Evolutionary conservation across 2,329 filamentous ascomycete species (phyloP).

Genomic region (Esteya vermicola): DNA sequence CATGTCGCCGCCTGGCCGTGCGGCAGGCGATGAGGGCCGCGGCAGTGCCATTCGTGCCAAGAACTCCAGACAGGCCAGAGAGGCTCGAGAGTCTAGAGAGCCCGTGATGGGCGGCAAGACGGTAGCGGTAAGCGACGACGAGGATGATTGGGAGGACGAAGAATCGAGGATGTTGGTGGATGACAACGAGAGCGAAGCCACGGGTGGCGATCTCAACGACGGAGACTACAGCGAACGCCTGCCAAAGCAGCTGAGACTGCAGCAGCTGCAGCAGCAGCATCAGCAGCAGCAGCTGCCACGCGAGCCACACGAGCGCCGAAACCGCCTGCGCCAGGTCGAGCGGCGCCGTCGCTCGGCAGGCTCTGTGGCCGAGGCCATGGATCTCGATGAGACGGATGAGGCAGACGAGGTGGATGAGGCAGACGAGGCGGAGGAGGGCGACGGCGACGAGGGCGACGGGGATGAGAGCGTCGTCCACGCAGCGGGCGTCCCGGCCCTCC

Average conservation of each 20-base stretch:
- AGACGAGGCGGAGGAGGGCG: no score
- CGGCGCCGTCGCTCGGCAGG: background rate
- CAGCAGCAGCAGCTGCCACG: background rate
- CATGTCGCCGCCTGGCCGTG: conserved; percentile 13
- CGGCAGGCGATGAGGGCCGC: background rate
- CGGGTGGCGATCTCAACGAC: conserved; percentile 2
- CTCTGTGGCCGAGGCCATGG: background rate
- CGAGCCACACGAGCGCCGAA: no score
- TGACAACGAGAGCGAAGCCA: conserved; percentile 4
- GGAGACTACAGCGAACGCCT: background rate
- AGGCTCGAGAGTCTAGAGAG: no score
- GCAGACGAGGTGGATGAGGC: background rate
- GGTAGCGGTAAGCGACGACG: background rate
- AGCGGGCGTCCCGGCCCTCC: no score
- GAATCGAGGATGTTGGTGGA: conserved; percentile 6
- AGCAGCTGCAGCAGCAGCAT: background rate
- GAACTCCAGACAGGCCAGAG: no score
- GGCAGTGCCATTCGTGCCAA: no score
- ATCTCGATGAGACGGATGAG: background rate
- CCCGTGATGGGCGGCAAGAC: no score
- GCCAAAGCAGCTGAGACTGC: background rate
- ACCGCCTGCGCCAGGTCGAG: background rate
- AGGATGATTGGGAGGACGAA: conserved; percentile 4
- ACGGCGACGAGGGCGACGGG: no score
- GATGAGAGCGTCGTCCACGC: no score